Conservation (phyloP, 371 early-diverging fungal genomes). For the Rhizopus microsporus region DNA sequence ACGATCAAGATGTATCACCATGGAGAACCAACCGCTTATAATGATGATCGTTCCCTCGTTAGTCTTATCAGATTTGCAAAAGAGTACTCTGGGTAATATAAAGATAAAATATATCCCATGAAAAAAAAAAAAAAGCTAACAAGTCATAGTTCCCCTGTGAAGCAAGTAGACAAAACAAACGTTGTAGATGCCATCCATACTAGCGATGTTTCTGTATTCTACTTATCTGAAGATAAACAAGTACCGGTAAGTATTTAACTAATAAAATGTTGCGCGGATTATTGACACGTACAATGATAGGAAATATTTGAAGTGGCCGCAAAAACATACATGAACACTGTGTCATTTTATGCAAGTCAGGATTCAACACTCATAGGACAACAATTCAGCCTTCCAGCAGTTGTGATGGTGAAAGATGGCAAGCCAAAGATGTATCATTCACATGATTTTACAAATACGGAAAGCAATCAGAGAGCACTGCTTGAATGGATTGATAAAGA, state of each 20-base stretch:
- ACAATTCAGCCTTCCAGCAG: slow-evolving; percentile 29
- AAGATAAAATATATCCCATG: slow-evolving; percentile 1
- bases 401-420: slow-evolving; percentile 43
- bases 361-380: slow-evolving; percentile 32
- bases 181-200: slow-evolving; percentile 21
- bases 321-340: slow-evolving; percentile 18
- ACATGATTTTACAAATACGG: slow-evolving; percentile 30
- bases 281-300: slow-evolving; percentile 12
- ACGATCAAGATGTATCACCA: slow-evolving; percentile 68
- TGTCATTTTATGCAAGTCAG: slow-evolving; percentile 35
- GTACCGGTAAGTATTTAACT: slow-evolving; percentile 13
- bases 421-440: slow-evolving; percentile 24
- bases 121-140: not conserved
- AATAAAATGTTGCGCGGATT: not conserved
- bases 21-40: slow-evolving; percentile 5
- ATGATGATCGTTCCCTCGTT: slow-evolving; percentile 55
- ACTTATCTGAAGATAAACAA: slow-evolving; percentile 28
- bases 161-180: slow-evolving; percentile 24
- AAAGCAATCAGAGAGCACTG: slow-evolving; percentile 21
- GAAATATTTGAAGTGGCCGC: slow-evolving; percentile 29
- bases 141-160: slow-evolving; percentile 24
- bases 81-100: slow-evolving; percentile 30
- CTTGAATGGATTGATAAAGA: slow-evolving; percentile 40
- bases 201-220: slow-evolving; percentile 36
- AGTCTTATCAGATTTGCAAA: slow-evolving; percentile 54